phyloP scores from a whole-genome alignment of 2,329 filamentous ascomycete species.

The Rutstroemia sp. region DNA sequence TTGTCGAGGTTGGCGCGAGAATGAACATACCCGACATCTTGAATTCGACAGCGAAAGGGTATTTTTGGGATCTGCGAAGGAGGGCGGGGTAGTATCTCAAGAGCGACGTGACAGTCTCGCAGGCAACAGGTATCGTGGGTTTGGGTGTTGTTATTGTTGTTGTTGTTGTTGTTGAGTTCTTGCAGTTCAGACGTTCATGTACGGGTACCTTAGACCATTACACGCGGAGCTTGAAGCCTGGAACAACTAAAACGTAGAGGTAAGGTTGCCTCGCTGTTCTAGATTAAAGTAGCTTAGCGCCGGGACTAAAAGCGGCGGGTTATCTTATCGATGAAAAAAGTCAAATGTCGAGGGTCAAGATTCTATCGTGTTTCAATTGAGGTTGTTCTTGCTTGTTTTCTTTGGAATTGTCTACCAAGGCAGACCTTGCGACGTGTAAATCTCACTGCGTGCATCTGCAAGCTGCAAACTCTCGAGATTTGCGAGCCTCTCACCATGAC shows the following conservation, averaged over 20 bases:
- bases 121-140: not conserved
- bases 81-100: not conserved
- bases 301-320: constrained; percentile 2
- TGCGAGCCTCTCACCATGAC: constrained; percentile 13
- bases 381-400: not conserved
- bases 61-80: not conserved
- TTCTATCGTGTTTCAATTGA: constrained; percentile 4
- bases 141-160: too few relatives aligned
- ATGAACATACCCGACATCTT: constrained; percentile 34
- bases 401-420: not conserved
- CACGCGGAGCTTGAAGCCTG: constrained; percentile 11
- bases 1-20: constrained; percentile 7
- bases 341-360: not conserved
- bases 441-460: not conserved
- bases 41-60: not conserved
- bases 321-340: constrained; percentile 9
- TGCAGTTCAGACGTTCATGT: not conserved
- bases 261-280: not conserved
- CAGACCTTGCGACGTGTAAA: not conserved
- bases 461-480: not conserved
- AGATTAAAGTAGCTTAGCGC: constrained; percentile 6
- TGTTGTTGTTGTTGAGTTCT: not conserved
- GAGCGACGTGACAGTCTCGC: not conserved
- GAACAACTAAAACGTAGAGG: not conserved
- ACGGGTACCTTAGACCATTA: not conserved